phyloP scores from a whole-genome alignment of 1,139 yeast genomes.

The Candida anutae region DNA sequence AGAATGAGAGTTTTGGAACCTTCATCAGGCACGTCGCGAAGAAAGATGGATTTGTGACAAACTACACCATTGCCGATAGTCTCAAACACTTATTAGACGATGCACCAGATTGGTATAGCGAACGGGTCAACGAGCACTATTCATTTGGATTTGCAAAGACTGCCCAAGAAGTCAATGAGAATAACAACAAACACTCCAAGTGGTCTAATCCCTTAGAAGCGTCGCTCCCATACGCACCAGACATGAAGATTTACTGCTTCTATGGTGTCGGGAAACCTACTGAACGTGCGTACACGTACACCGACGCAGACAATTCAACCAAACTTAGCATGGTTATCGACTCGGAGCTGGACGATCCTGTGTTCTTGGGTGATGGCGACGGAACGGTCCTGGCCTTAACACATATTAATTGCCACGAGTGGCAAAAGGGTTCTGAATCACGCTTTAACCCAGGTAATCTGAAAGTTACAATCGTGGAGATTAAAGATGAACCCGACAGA shows the following conservation, averaged over 20 bases:
- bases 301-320: slow-evolving; percentile 46
- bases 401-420: slow-evolving; percentile 72
- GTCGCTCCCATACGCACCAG: slow-evolving; percentile 87
- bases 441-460: slow-evolving; percentile 77
- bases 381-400: slow-evolving; percentile 88
- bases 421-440: slow-evolving; percentile 61
- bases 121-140: slow-evolving; percentile 60
- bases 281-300: slow-evolving; percentile 83
- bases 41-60: slow-evolving; percentile 4
- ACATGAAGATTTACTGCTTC: slow-evolving; percentile 79
- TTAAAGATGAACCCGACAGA: slow-evolving; percentile 86
- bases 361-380: slow-evolving; percentile 84
- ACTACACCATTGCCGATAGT: slow-evolving; percentile 54
- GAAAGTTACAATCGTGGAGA: slow-evolving; percentile 75
- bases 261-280: slow-evolving; percentile 96
- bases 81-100: slow-evolving; percentile 56
- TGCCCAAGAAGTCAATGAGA: slow-evolving; percentile 47
- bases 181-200: slow-evolving; percentile 63
- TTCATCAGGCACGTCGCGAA: slow-evolving; percentile 46
- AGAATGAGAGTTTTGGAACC: slow-evolving; percentile 55
- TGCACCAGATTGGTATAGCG: slow-evolving; percentile 70
- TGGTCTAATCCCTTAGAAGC: slow-evolving; percentile 95
- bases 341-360: slow-evolving; percentile 49
- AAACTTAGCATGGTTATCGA: slow-evolving; percentile 65
- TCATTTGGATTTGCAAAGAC: slow-evolving; percentile 71